phyloP scores from a whole-genome alignment of 257 asterid genomes.

The Scutellaria barbata region DNA sequence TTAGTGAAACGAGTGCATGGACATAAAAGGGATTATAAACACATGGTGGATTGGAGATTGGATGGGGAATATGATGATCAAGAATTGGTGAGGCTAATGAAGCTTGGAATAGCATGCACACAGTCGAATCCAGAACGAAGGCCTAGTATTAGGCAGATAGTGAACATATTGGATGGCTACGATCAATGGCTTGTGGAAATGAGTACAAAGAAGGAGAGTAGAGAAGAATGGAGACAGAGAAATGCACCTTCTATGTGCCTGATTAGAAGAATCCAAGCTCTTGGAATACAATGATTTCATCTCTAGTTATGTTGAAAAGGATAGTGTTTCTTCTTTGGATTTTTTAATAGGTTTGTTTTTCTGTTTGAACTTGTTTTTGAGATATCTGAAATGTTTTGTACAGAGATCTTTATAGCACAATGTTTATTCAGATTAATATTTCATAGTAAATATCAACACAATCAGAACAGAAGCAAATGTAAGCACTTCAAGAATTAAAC shows the following conservation, averaged over 20 bases:
- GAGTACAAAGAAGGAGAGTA: constrained; percentile 49
- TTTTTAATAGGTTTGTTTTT: neutral
- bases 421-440: no score
- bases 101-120: constrained; percentile 79
- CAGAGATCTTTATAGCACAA: no score
- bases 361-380: neutral
- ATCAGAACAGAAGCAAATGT: no score
- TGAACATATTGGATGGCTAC: constrained; percentile 77
- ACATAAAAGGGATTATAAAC: constrained; percentile 50
- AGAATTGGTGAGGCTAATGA: constrained; percentile 74
- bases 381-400: no score
- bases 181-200: constrained; percentile 66
- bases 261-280: constrained; percentile 80
- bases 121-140: constrained; percentile 63
- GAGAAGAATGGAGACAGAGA: constrained; percentile 73
- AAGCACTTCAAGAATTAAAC: no score
- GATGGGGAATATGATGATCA: constrained; percentile 57
- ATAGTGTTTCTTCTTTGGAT: constrained; percentile 12
- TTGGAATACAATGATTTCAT: constrained; percentile 69
- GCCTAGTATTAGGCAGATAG: constrained; percentile 87
- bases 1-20: constrained; percentile 62
- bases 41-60: constrained; percentile 71
- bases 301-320: neutral
- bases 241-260: constrained; percentile 65
- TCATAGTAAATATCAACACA: no score